Percentiles rank a stretch among this genome's conserved stretches.
Evolutionary conservation across 2,329 filamentous ascomycete genomes (phyloP).

Genomic region (Ascochyta lentis): DNA sequence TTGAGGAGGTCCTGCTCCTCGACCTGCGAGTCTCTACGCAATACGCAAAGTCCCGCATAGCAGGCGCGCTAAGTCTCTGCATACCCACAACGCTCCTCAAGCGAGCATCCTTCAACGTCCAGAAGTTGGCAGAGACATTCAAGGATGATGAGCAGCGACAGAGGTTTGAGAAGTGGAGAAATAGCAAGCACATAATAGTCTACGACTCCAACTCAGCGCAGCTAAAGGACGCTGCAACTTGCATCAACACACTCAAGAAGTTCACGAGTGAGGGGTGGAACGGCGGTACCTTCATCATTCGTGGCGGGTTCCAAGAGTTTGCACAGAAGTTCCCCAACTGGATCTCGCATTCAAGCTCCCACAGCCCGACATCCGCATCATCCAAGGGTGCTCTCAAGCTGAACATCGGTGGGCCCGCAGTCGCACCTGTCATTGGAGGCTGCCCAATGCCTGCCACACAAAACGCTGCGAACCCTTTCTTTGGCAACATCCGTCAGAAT

Average conservation of each 20-base stretch:
- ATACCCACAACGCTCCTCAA: constrained; percentile 95
- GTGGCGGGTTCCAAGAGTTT: constrained; percentile 82
- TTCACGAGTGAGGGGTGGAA: constrained; percentile 84
- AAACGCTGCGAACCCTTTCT: constrained; percentile 83
- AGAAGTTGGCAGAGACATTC: constrained; percentile 88
- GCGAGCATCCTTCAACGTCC: constrained; percentile 84
- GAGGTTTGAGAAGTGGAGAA: constrained; percentile 78
- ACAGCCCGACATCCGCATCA: constrained; percentile 29
- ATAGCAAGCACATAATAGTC: constrained; percentile 78
- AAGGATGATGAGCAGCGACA: constrained; percentile 71
- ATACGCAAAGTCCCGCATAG: constrained; percentile 75
- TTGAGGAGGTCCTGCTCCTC: constrained; percentile 71
- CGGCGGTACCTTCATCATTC: constrained; percentile 76
- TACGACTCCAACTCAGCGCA: constrained; percentile 83
- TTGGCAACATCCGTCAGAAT: constrained; percentile 94
- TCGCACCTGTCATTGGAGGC: constrained; percentile 85
- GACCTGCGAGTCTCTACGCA: constrained; percentile 89
- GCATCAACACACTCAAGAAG: constrained; percentile 90
- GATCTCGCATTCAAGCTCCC: constrained; percentile 55
- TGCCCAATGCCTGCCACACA: constrained; percentile 77
- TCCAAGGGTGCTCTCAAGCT: constrained; percentile 34
- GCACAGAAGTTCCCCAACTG: constrained; percentile 68
- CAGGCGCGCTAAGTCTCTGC: constrained; percentile 86
- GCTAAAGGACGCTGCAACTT: constrained; percentile 78
- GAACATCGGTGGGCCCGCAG: constrained; percentile 51